phyloP scores from a whole-genome alignment of 805 yeast species.

The Priceomyces carsonii region DNA sequence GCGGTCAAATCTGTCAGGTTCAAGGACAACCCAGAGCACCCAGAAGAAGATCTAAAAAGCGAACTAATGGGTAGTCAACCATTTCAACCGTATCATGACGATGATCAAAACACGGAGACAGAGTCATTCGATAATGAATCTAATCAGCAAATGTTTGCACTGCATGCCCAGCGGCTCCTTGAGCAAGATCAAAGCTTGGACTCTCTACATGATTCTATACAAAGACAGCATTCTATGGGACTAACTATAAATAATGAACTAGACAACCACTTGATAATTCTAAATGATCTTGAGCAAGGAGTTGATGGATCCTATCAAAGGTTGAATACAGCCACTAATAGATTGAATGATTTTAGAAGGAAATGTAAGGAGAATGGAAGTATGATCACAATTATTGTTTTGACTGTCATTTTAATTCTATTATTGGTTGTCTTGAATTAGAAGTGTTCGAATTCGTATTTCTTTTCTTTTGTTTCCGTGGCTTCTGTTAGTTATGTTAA shows the following conservation, averaged over 20 bases:
- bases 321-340: slow-evolving; percentile 30
- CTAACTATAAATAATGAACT: slow-evolving; percentile 36
- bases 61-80: slow-evolving; percentile 36
- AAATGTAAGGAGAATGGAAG: slow-evolving; percentile 43
- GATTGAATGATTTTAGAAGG: slow-evolving; percentile 32
- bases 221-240: slow-evolving; percentile 42
- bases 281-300: slow-evolving; percentile 43
- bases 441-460: no score
- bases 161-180: slow-evolving; percentile 41
- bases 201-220: slow-evolving; percentile 32
- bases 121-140: slow-evolving; percentile 27
- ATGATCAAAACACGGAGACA: slow-evolving; percentile 15
- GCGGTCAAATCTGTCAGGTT: slow-evolving; percentile 37
- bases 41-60: slow-evolving; percentile 20
- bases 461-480: no score
- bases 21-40: slow-evolving; percentile 29
- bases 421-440: slow-evolving; percentile 43
- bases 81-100: slow-evolving; percentile 39
- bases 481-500: no score
- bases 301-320: slow-evolving; percentile 34
- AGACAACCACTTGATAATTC: slow-evolving; percentile 41
- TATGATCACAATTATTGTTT: slow-evolving; percentile 40
- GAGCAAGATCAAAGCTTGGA: slow-evolving; percentile 40
- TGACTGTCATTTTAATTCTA: slow-evolving; percentile 40
- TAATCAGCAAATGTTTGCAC: slow-evolving; percentile 43